Evolutionary conservation across 345 rosid species (phyloP).

Genomic region (Syzygium grande): DNA sequence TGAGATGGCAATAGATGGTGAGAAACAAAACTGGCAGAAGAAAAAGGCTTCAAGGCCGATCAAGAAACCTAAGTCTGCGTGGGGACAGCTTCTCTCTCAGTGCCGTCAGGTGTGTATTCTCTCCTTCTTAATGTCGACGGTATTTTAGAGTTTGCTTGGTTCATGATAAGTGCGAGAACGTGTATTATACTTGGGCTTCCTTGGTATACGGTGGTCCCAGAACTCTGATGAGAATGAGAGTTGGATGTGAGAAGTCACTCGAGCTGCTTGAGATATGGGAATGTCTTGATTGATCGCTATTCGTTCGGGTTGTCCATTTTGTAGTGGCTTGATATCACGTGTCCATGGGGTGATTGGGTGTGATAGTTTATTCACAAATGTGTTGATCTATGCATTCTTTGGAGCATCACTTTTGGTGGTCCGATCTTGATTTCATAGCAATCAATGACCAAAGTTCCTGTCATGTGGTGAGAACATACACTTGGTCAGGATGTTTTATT

Average conservation of each 20-base stretch:
- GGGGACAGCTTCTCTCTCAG: constrained; percentile 95
- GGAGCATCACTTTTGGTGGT: background rate
- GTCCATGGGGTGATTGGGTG: background rate
- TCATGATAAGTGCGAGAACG: background rate
- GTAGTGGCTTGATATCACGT: background rate
- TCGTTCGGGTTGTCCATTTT: background rate
- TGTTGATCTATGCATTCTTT: background rate
- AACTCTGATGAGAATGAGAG: background rate
- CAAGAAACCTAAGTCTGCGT: constrained; percentile 47
- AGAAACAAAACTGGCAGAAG: constrained; percentile 31
- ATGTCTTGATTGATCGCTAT: background rate
- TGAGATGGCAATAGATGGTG: constrained; percentile 30
- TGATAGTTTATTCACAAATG: background rate
- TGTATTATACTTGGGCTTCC: background rate
- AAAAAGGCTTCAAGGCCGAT: constrained; percentile 33
- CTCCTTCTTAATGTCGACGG: background rate
- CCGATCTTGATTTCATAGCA: background rate
- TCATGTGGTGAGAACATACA: background rate
- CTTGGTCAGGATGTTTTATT: background rate
- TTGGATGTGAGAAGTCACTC: background rate
- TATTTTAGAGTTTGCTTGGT: background rate
- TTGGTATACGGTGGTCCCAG: background rate
- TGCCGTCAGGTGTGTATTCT: constrained; percentile 49
- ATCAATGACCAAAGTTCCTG: background rate
- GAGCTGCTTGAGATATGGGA: background rate